phyloP scores from a whole-genome alignment of 2,329 filamentous ascomycete species.

The Arachnopeziza araneosa region DNA sequence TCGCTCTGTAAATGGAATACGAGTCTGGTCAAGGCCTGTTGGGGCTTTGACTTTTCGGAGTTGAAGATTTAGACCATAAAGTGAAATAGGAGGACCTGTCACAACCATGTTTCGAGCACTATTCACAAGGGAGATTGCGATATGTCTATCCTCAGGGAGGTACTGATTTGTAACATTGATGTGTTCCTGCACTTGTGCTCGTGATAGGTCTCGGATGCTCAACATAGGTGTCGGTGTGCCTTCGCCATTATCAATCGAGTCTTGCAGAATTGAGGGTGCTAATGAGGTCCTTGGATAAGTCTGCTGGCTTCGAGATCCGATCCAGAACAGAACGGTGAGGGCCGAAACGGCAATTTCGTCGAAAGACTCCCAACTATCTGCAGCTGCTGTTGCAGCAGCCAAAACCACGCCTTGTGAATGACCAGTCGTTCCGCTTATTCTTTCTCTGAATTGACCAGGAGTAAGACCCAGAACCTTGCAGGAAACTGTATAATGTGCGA shows the following conservation, averaged over 20 bases:
- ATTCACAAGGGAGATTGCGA: constrained; percentile 92
- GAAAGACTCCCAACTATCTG: constrained; percentile 90
- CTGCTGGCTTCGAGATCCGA: constrained; percentile 93
- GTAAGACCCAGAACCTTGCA: constrained; percentile 87
- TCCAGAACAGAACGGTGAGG: constrained; percentile 95
- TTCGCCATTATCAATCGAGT: constrained; percentile 90
- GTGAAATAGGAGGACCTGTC: constrained; percentile 88
- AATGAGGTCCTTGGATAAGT: constrained; percentile 93
- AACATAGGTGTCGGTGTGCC: constrained; percentile 96
- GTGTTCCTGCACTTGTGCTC: constrained; percentile 86
- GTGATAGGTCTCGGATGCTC: constrained; percentile 88
- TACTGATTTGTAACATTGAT: constrained; percentile 97
- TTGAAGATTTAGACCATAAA: constrained; percentile 93
- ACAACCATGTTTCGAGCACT: constrained; percentile 96
- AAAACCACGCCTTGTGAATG: constrained; percentile 97
- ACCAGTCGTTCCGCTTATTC: constrained; percentile 82
- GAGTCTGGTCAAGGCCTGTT: constrained; percentile 93
- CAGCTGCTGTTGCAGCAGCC: constrained; percentile 83
- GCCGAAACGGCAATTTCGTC: constrained; percentile 72
- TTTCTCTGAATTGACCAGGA: constrained; percentile 80
- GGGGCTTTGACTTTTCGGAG: constrained; percentile 95
- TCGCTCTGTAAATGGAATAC: constrained; percentile 89
- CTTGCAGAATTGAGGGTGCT: constrained; percentile 82
- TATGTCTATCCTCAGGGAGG: constrained; percentile 85
- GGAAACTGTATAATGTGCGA: constrained; percentile 91